These are phyloP conservation scores for Nicotiana noctiflora DNA, from an alignment of 257 asterid genomes.

Conservation along the genomic window DNA sequence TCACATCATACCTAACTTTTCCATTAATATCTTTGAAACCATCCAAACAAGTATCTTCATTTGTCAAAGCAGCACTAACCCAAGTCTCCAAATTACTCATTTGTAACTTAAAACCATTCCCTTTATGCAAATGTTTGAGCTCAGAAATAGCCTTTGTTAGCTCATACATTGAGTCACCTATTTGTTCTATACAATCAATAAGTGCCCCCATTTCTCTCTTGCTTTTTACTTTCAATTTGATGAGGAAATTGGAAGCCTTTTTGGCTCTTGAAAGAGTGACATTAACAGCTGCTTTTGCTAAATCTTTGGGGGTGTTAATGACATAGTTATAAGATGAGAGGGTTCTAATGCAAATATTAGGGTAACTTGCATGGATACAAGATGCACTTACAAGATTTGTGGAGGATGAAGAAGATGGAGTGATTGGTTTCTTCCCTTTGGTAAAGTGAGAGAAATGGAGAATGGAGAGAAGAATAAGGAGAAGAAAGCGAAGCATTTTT, in stretches of 20 bases:
- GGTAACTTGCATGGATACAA: slow-evolving; percentile 87
- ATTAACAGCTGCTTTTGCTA: slow-evolving; percentile 62
- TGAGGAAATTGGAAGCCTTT: slow-evolving; percentile 34
- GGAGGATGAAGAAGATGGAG: slow-evolving; percentile 3
- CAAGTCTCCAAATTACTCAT: slow-evolving; percentile 89
- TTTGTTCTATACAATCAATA: slow-evolving; percentile 65
- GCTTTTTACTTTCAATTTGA: slow-evolving; percentile 30
- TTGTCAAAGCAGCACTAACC: slow-evolving; percentile 85
- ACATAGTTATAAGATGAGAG: slow-evolving; percentile 49
- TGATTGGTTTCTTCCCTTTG: background rate
- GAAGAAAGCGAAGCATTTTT: background rate
- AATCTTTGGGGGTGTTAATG: slow-evolving; percentile 47
- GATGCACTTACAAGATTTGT: slow-evolving; percentile 49
- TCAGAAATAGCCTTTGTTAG: slow-evolving; percentile 54
- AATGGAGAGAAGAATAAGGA: background rate
- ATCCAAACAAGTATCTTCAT: slow-evolving; percentile 89
- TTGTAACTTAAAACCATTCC: slow-evolving; percentile 60
- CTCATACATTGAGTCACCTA: slow-evolving; percentile 63
- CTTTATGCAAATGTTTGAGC: slow-evolving; percentile 50
- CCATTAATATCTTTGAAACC: slow-evolving; percentile 67
- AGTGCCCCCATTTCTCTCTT: slow-evolving; percentile 52
- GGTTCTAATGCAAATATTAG: slow-evolving; percentile 66
- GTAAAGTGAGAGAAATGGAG: slow-evolving; percentile 5
- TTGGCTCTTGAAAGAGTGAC: slow-evolving; percentile 56
- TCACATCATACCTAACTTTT: slow-evolving; percentile 52